Base-by-base conservation (phyloP, 2,329 filamentous ascomycete species). In the Paradendryphiella salina region DNA sequence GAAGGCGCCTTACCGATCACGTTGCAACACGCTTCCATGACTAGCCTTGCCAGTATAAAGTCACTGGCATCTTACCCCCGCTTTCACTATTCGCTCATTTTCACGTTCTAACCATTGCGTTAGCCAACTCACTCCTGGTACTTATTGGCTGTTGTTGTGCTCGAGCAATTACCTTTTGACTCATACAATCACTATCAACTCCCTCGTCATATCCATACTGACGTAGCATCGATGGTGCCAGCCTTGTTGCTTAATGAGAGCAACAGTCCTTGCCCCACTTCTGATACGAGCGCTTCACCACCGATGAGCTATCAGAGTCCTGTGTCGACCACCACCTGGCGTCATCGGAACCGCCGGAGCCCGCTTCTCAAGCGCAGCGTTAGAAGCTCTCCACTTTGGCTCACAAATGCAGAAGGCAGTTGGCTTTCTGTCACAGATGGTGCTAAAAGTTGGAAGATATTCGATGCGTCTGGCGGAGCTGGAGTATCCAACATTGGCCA, bases 401-500 rank as follows among this genome's bases (percentile, higher is more conserved):
- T 65, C 76, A 8, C 77, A 74, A 0, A 82, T 77, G 4, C 69
- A 3, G 26, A 76, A 47, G 81, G 80, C 9, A 76, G 78, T 57
- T 80, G 79, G 52, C 70, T 85, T n/a, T 71, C 75, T 28, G 73
- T 84, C 1, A 48, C 53, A 1, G 59, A 65, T 37, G 85, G 85
- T 1, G 52, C 32, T 18, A 46, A 35, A 14, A 37, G 33, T 6
- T 78, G 80, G 18, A 76, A 74, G 28, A 80, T 94, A 35, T 80
- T 91, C 11, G 89, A 94, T 68, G 86, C 84, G 1, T 88, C 85
- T 15, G 82, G 86, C 21, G 89, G 89, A 15, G 86, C 89, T 3
- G 87, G 86, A 17, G 88, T 91, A 3, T 79, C 84, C 8, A 86
- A 85, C 64, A 75, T 93, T 8, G 89, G 89, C 5, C 85, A 90